Evolutionary conservation across 331 rosid species (phyloP), one percentile per base, ranked within the genome.

Genomic region (Rhamnella rubrinervis): DNA sequence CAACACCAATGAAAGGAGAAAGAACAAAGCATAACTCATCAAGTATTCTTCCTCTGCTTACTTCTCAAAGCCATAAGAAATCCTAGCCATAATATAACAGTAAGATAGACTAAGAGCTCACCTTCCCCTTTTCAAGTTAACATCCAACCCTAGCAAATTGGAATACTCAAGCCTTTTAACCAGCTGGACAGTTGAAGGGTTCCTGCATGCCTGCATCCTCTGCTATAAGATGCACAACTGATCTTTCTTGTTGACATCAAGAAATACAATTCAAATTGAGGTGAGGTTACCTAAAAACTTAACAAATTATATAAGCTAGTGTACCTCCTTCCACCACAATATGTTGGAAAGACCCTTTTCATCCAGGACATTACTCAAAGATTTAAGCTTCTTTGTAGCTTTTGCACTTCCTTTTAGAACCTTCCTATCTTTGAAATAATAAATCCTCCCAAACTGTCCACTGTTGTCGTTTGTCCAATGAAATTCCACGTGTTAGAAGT

Each of bases 241-340:
- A 63, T 7, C 16, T 52, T 16, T 1, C 57, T 16, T 9, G 8
- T 52, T 51, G 50, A 66, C 74, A 39, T 50, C 57, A 71, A 72
- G 23, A 23, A n/a, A n/a, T n/a, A n/a, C n/a, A n/a, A n/a, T n/a
- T n/a, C n/a, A n/a, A n/a, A n/a, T n/a, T n/a, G 18, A 53, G 58
- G 6, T 8, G 10, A 20, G 23, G 9, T n/a, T 4, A 53, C 2
- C 58, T 53, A 53, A 18, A 18, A 53, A n/a, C 18, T 49, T 56
- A 38, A 71, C 35, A 15, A 66, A 17, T 66, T 9, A 28, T 25
- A 26, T 53, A 59, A 41, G 65, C 39, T 38, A 71, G 47, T 44
- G 21, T 37, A 84, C 98, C 96, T 88, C 96, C 72, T 87, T 88
- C 98, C 98, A 90, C 97, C 98, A 93, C 39, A 83, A 28, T 70